phyloP scores from a whole-genome alignment of 495 filamentous ascomycete species.

The Podospora bellae-mahoneyi region DNA sequence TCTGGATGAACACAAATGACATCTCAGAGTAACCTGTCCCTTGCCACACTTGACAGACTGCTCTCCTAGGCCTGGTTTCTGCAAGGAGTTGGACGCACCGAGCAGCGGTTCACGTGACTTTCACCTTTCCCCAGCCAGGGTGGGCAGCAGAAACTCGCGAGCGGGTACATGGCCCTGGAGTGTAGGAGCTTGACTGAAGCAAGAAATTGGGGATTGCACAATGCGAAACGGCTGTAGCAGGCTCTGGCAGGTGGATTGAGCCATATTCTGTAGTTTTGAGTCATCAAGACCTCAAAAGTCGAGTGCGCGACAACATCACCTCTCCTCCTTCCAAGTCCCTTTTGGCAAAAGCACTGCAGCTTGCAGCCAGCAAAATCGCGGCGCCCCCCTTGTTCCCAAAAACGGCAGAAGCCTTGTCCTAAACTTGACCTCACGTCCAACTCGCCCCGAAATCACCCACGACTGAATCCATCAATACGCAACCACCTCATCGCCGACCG shows the following conservation, averaged over 20 bases:
- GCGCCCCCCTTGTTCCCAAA: constrained; percentile 29
- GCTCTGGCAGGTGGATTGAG: not conserved
- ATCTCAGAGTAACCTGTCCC: not conserved
- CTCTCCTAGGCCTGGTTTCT: not conserved
- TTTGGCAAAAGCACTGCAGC: not conserved
- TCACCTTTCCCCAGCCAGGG: not conserved
- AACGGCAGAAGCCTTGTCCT: constrained; percentile 36
- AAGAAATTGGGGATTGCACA: constrained; percentile 1
- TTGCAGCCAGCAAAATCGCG: constrained; percentile 20
- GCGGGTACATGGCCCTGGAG: constrained; percentile 7
- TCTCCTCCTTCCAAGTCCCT: not conserved
- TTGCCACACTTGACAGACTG: not conserved
- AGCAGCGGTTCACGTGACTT: not conserved
- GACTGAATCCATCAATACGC: constrained; percentile 40
- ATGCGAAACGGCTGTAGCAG: not conserved
- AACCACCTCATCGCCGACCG: constrained; percentile 37
- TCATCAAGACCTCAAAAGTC: not conserved
- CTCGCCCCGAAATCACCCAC: constrained; percentile 40
- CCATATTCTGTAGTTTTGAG: not conserved
- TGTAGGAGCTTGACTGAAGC: not conserved
- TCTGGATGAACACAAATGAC: not conserved
- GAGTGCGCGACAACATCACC: not conserved
- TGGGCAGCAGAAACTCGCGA: not conserved
- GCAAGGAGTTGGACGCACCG: not conserved
- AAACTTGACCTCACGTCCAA: constrained; percentile 46